These are phyloP conservation scores for Lactarius trivialis DNA, from an alignment of 768 basidiomycete species.

Conservation along the genomic window DNA sequence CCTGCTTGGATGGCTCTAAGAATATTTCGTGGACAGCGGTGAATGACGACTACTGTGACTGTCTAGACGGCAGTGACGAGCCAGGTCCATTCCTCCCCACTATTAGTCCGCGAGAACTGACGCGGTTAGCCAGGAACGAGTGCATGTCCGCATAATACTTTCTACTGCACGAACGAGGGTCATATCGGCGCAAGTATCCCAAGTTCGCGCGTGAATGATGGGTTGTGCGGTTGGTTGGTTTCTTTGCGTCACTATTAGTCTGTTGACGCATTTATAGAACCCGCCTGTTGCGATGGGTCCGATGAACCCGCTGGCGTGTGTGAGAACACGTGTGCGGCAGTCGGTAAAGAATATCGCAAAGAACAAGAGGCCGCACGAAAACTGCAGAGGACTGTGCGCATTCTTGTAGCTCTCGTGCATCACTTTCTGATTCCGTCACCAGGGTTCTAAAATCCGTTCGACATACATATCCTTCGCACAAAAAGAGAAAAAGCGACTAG, in stretches of 20 bases:
- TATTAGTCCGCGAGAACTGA: neutral
- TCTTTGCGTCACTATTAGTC: neutral
- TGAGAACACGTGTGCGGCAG: conserved; percentile 64
- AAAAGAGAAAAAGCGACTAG: conserved; percentile 83
- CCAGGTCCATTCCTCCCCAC: conserved; percentile 49
- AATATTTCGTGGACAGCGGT: conserved; percentile 74
- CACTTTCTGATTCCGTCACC: conserved; percentile 1
- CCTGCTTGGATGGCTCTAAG: conserved; percentile 74
- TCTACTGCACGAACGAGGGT: conserved; percentile 84
- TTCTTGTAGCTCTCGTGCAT: neutral
- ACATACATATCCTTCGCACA: conserved; percentile 83
- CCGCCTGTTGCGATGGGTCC: conserved; percentile 92
- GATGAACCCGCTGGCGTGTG: conserved; percentile 85
- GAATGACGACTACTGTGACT: conserved; percentile 95
- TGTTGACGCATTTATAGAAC: conserved; percentile 45
- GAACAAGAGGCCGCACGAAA: conserved; percentile 69
- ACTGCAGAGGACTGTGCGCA: conserved; percentile 67
- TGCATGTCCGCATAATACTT: conserved; percentile 68
- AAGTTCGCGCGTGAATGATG: conserved; percentile 83
- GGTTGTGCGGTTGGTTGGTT: conserved; percentile 72
- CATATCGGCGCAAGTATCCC: conserved; percentile 78
- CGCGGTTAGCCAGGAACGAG: conserved; percentile 55
- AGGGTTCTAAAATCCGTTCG: conserved; percentile 90
- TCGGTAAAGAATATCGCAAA: conserved; percentile 64
- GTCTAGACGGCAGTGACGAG: conserved; percentile 90